These are phyloP conservation scores for Apiospora sp. DNA, from an alignment of 2,329 filamentous ascomycete genomes.

Conservation along the genomic window DNA sequence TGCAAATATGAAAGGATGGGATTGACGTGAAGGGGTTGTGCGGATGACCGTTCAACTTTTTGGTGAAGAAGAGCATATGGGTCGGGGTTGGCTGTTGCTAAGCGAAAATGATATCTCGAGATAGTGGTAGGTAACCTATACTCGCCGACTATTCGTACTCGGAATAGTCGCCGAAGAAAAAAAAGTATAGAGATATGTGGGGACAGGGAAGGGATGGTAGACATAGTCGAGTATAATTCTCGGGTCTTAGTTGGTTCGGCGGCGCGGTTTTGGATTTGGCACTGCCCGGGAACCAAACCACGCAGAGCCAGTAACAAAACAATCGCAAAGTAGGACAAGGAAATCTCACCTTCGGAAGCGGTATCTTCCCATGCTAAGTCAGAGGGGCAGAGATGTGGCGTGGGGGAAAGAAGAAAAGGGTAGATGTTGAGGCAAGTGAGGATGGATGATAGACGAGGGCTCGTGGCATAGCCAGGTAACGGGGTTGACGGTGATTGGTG, in stretches of 20 bases:
- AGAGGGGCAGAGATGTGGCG: neutral
- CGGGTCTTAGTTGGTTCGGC: neutral
- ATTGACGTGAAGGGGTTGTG: neutral
- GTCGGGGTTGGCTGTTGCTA: neutral
- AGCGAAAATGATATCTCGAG: neutral
- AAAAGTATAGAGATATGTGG: constrained; percentile 10
- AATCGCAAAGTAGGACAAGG: neutral
- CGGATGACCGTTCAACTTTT: neutral
- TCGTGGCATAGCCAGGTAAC: neutral
- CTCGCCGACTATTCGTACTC: neutral
- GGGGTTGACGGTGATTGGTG: constrained; percentile 15
- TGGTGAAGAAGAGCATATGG: neutral
- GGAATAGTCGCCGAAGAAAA: neutral
- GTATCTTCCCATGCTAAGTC: constrained; percentile 11
- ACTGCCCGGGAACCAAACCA: neutral
- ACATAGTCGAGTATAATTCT: constrained; percentile 14
- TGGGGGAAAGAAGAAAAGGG: neutral
- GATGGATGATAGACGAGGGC: neutral
- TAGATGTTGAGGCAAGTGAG: neutral
- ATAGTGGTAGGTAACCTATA: constrained; percentile 3
- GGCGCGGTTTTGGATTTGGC: neutral
- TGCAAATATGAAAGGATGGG: neutral
- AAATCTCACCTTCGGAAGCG: constrained; percentile 14
- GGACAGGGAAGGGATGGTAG: constrained; percentile 6
- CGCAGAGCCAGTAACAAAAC: neutral